phyloP scores from a whole-genome alignment of 225 moss, liverwort and hornwort species.

The Polytrichum formosum region DNA sequence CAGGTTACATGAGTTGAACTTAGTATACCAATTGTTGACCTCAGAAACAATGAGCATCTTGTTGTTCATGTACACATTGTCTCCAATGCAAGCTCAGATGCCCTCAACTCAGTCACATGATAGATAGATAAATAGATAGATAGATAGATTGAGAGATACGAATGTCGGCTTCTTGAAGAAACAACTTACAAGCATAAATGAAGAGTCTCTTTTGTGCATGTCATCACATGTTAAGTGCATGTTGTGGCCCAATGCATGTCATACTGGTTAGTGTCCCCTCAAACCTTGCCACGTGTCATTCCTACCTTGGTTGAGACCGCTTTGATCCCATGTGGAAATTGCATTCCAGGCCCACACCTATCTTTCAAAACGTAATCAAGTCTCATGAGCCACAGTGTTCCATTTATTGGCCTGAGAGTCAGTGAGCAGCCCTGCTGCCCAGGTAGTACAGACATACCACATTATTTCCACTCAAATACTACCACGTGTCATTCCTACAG shows the following conservation, averaged over 20 bases:
- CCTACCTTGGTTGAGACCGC: no score
- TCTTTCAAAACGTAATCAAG: no score
- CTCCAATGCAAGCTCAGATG: neutral
- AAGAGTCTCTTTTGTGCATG: neutral
- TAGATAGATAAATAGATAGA: no score
- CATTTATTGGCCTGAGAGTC: constrained; percentile 5
- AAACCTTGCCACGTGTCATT: no score
- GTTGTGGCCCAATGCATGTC: constrained; percentile 1
- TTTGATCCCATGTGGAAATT: no score
- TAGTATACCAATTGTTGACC: neutral
- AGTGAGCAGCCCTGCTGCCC: neutral
- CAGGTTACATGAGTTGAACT: no score
- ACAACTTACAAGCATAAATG: no score
- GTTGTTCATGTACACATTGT: neutral
- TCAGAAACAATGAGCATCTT: no score
- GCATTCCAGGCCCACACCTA: neutral
- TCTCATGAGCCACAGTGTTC: neutral
- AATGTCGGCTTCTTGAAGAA: neutral
- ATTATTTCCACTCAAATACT: no score
- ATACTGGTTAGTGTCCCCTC: constrained; percentile 2
- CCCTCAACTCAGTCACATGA: neutral
- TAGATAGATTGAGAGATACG: no score
- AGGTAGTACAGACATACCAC: neutral
- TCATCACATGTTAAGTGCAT: constrained; percentile 8
- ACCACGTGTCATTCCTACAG: no score